A percentile compares a stretch with the other conserved stretches of the same genome.
These are phyloP conservation scores for Apostasia ramifera DNA, from an alignment of 106 monocot genomes.

Conservation along the genomic window DNA sequence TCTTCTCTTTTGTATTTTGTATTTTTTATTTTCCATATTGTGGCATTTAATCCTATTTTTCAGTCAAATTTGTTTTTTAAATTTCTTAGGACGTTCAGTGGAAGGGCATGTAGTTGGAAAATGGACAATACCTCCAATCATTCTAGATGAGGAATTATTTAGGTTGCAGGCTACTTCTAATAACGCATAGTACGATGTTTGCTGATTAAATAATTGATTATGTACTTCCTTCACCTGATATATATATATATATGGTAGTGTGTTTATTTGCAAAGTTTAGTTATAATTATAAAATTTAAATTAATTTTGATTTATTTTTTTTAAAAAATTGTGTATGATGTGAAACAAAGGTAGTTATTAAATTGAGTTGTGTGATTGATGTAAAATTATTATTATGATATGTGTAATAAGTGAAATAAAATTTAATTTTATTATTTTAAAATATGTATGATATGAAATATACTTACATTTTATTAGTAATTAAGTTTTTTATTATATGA, in stretches of 20 bases:
- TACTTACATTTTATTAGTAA: too few relatives aligned
- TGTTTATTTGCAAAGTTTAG: slow-evolving; percentile 47
- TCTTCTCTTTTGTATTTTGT: too few relatives aligned
- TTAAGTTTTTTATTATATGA: too few relatives aligned
- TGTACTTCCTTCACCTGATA: slow-evolving; percentile 34
- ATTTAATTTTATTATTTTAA: too few relatives aligned
- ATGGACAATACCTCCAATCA: slow-evolving; percentile 74
- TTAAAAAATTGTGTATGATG: too few relatives aligned
- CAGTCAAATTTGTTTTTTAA: neutral
- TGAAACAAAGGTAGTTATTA: too few relatives aligned
- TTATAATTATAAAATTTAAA: slow-evolving; percentile 42
- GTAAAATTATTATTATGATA: too few relatives aligned
- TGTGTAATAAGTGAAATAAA: too few relatives aligned
- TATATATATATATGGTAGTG: too few relatives aligned
- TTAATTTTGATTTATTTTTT: too few relatives aligned
- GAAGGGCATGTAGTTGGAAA: slow-evolving; percentile 55
- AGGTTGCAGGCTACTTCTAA: slow-evolving; percentile 15
- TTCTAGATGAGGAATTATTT: slow-evolving; percentile 69
- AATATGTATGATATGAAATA: too few relatives aligned
- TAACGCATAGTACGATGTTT: neutral
- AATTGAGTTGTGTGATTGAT: too few relatives aligned
- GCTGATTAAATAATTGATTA: slow-evolving; percentile 20
- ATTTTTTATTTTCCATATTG: neutral
- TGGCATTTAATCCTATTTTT: neutral
- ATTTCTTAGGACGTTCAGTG: slow-evolving; percentile 34